Base-by-base conservation (phyloP, 2,329 filamentous ascomycete genomes). In the Chaetomiaceae sp. region DNA sequence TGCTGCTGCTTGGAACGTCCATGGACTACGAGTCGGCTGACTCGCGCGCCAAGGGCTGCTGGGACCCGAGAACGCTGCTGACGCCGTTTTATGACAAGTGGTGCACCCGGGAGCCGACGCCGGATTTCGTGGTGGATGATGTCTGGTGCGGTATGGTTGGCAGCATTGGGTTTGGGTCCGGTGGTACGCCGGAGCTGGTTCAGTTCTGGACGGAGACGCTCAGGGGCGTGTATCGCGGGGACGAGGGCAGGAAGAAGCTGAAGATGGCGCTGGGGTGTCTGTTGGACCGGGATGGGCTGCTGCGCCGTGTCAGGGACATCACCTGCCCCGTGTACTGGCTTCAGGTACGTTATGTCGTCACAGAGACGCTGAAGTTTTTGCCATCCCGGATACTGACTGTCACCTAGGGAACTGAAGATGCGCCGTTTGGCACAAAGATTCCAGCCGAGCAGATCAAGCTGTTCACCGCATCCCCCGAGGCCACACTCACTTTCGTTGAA, bases 311-410 rank as follows among this genome's bases (percentile, higher is more conserved):
- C 30, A 51, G 63, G 17, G 69, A 76, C 49, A 57, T 78, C 48
- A 68, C 62, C 48, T 77, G 73, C 46, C 74, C 74, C 2, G 70
- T 78, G 8, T 66, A 71, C 45, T 77, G 74, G 74, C 61, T 76
- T 14, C 73, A 76, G 57, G 72, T 74, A 50, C 54, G 64, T 60
- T 6, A 17, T 33, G 9, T 12, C 6, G 19, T 10, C 19, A 11
- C 9, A 12, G 5, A 5, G 9, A 30, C 29, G 6, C 14, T 30
- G n/a, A n/a, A 30, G 6, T 30, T 30, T 30, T 5, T 8, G 14
- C 10, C 14, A 8, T 30, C 14, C 5, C 14, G 7, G 29, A 12
- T 30, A 12, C 12, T 27, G 32, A 20, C 3, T 9, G n/a, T 20
- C 18, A 15, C 14, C 26, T 11, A 75, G 73, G 72, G 72, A 14